These are phyloP conservation scores for Zoysia matrella DNA, from an alignment of 202 grass and related monocot species.

Conservation along the genomic window DNA sequence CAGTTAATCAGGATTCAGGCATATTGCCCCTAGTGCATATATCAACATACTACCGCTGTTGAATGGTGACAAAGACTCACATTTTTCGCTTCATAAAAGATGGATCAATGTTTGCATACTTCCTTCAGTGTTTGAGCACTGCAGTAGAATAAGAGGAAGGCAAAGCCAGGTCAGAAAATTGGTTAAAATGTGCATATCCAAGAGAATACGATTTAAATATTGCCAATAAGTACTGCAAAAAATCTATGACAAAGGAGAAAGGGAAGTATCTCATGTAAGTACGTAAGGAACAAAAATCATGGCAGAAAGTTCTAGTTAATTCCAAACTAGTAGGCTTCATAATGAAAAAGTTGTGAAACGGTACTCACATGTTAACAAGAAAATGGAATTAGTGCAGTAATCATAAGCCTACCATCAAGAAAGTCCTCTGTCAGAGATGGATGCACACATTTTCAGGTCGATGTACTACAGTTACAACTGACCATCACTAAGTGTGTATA, in stretches of 20 bases:
- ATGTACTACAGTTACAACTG: background rate
- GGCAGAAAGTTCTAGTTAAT: background rate
- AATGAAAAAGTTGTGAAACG: background rate
- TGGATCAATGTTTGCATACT: background rate
- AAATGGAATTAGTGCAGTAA: slow-evolving; percentile 24
- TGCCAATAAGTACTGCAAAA: background rate
- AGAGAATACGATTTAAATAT: background rate
- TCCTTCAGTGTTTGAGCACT: slow-evolving; percentile 19
- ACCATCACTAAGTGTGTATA: slow-evolving; percentile 14
- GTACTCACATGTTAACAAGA: slow-evolving; percentile 39
- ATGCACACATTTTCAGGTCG: background rate
- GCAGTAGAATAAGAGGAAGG: background rate
- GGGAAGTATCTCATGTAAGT: background rate
- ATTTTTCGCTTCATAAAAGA: background rate
- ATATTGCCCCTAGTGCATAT: background rate
- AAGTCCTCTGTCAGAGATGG: slow-evolving; percentile 19
- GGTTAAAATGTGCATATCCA: background rate
- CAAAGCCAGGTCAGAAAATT: slow-evolving; percentile 17
- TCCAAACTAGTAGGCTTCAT: background rate
- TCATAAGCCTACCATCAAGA: background rate
- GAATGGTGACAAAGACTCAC: slow-evolving; percentile 5
- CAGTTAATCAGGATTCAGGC: background rate
- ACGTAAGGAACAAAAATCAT: background rate
- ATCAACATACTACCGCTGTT: background rate
- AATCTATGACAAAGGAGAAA: background rate